Evolutionary conservation across 2,329 filamentous ascomycete genomes (phyloP).

Genomic region (Alternaria tenuissima): DNA sequence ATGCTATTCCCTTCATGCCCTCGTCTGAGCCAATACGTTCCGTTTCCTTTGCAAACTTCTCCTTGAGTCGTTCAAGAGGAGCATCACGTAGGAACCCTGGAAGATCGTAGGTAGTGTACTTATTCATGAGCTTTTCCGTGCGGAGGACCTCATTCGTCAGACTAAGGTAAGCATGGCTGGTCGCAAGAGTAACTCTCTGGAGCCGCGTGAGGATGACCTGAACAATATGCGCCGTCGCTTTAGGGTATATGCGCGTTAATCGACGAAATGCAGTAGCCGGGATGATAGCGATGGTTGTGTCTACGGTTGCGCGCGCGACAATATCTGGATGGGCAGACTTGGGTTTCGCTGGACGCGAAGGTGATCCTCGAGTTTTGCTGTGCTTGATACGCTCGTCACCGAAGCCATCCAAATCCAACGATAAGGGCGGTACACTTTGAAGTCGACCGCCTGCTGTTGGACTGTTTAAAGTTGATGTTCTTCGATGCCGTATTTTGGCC

Average conservation of each 20-base stretch:
- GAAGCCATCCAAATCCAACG: constrained; percentile 63
- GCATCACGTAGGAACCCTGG: constrained; percentile 89
- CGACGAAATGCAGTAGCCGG: constrained; percentile 94
- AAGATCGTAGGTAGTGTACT: constrained; percentile 88
- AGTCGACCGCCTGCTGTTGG: constrained; percentile 48
- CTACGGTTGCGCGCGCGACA: constrained; percentile 92
- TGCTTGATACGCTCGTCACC: constrained; percentile 32
- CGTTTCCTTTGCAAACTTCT: constrained; percentile 87
- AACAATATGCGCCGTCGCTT: constrained; percentile 95
- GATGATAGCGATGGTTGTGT: constrained; percentile 98
- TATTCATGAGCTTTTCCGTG: constrained; percentile 92
- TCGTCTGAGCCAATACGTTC: constrained; percentile 84
- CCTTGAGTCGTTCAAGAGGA: constrained; percentile 83
- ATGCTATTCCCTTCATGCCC: constrained; percentile 87
- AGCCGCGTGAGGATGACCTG: constrained; percentile 96
- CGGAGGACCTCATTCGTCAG: constrained; percentile 89
- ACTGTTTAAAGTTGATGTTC: constrained; percentile 45
- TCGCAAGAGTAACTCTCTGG: constrained; percentile 92
- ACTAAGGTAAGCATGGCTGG: constrained; percentile 92
- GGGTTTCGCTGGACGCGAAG: constrained; percentile 52
- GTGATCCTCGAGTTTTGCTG: constrained; percentile 28
- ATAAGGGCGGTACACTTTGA: constrained; percentile 76
- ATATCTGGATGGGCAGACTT: constrained; percentile 95
- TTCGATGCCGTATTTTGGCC: constrained; percentile 33
- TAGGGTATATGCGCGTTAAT: constrained; percentile 91